Evolutionary conservation across 1,284 basidiomycete genomes (phyloP), one percentile per base, ranked within the genome.

Genomic region (Exobasidium rhododendri): DNA sequence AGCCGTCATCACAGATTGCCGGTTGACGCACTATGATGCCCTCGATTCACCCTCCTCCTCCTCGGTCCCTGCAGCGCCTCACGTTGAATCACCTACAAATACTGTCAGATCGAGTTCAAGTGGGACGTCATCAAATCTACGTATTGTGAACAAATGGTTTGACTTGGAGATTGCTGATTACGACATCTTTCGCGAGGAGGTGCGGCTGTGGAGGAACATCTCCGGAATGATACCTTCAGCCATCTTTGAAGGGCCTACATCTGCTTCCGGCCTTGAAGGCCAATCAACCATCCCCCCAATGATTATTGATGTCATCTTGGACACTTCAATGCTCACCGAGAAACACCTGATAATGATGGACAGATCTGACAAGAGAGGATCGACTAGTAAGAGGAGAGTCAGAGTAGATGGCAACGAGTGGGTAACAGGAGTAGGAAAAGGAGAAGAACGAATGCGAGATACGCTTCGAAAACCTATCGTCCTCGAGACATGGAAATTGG

Each of bases 81-180:
- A 13, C 13, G 20, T 50, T 6, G 26, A 50, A 24, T 40, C 35
- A 40, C 35, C 35, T 40, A 40, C 35, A 17, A 40, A 17, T 17
- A 40, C 35, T 17, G 7, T 40, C 10, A n/a, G 47, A 50, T 24
- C 47, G 2, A 26, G 5, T 26, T 17, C 47, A 24, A 24, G 20
- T 3, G 24, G 14, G 28, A 7, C 35, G 17, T 17, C 35, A 10
- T 24, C 20, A 24, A 26, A 13, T 24, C 20, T n/a, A 5, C n/a
- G 47, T 24, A 50, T 14, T 13, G 47, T 26, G 4, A 50, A 28
- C 24, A 50, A 50, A 63, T 73, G 79, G 80, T 81, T 81, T 67
- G 79, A 75, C 54, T 68, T 81, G 46, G 80, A 80, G 35, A 69
- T 80, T 1, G 73, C 76, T 4, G 80, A 80, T 30, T 70, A 59